Base-by-base conservation (phyloP, 768 basidiomycete genomes). In the Pleurotus tuber-regium region DNA sequence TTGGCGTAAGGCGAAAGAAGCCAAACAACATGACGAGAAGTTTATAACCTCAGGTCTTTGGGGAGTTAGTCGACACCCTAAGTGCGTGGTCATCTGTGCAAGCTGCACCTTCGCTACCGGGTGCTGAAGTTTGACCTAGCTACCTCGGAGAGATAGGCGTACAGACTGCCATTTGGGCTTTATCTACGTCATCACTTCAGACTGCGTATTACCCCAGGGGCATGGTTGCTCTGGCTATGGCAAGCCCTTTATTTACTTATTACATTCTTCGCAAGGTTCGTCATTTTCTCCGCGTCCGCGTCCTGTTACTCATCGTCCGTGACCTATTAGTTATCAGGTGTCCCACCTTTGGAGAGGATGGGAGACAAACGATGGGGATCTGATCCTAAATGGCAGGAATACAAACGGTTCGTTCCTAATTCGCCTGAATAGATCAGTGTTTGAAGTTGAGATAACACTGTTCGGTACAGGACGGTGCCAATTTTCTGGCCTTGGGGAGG, bases 131-230 rank as follows among this genome's bases (percentile, higher is more conserved):
- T 6, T 36, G 35, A 23, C 16, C 19, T 29, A 88, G 87, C 66
- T 88, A 89, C 61, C 76, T 86, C 29, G 84, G 81, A 14, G 87
- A 90, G 69, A 74, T 87, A 2, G 80, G 83, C 4, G 71, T 89
- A 35, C 87, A 86, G 83, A 73, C 75, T 1, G 84, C 83, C 1
- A 80, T 89, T 11, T 87, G 80, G 74, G 70, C 76, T 3, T 64
- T 87, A 14, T 79, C 83, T 1, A 69, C 77, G 1, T 56, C 72
- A 3, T 72, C 79, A 2, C 69, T 86, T 30, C 71, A 74, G 57
- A 68, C 69, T 2, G 57, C 70, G 0, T 66, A 70, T 47, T 80
- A 77, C 55, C 80, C 82, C 7, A 52, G 58, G 10, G 72, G 71
- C 10, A 68, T 75, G 1, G 60, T 78, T 43, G 66, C 69, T 1